Conservation (phyloP, 2,329 filamentous ascomycete genomes). For the Septoria linicola region DNA sequence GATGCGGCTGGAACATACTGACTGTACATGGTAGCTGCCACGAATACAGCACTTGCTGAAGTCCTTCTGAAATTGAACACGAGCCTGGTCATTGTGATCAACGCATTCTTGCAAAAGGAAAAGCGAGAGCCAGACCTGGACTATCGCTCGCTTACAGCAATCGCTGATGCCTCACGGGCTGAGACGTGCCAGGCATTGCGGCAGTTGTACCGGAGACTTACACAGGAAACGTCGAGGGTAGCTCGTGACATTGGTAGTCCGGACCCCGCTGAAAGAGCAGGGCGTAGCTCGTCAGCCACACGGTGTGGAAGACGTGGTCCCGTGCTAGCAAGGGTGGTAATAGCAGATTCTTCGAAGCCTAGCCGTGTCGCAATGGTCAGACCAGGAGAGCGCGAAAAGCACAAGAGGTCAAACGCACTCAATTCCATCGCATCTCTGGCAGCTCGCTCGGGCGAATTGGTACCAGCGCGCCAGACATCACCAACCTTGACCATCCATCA, state of each 20-base stretch:
- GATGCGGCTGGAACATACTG: neutral
- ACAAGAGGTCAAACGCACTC: slow-evolving; percentile 6
- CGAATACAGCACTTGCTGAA: slow-evolving; percentile 48
- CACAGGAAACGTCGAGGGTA: neutral
- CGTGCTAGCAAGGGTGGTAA: slow-evolving; percentile 33
- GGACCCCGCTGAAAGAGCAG: neutral
- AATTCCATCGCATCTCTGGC: slow-evolving; percentile 2
- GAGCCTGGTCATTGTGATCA: slow-evolving; percentile 49
- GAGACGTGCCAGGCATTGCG: slow-evolving; percentile 46
- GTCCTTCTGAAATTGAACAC: slow-evolving; percentile 49
- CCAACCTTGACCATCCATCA: no score
- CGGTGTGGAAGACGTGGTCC: slow-evolving; percentile 25
- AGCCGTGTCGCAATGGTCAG: slow-evolving; percentile 33
- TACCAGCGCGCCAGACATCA: slow-evolving; percentile 10
- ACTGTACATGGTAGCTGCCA: slow-evolving; percentile 39
- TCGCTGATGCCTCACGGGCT: slow-evolving; percentile 48
- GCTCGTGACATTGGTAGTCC: neutral
- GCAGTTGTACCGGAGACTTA: slow-evolving; percentile 38
- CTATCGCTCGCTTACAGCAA: slow-evolving; percentile 45
- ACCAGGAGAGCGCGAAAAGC: slow-evolving; percentile 27
- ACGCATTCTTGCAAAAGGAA: slow-evolving; percentile 44
- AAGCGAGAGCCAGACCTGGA: slow-evolving; percentile 39
- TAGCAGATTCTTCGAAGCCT: slow-evolving; percentile 32
- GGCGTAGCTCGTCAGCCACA: slow-evolving; percentile 9
- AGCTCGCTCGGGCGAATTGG: slow-evolving; percentile 12